Evolutionary conservation across 164 flowering plant genomes (phyloP).

Genomic region (Tinospora cordifolia): DNA sequence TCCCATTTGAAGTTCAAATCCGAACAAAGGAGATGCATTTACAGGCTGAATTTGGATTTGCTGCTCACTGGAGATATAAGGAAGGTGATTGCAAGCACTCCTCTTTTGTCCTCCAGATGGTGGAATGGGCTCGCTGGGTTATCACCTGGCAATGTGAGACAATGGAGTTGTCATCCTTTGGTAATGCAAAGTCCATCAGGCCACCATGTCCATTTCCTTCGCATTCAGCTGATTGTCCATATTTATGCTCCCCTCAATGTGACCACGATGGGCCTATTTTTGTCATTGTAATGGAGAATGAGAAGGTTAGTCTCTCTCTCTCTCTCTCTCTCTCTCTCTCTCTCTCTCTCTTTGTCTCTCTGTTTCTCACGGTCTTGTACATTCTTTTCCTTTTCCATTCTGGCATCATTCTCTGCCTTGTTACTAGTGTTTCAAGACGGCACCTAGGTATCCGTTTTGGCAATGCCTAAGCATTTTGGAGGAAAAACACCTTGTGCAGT

Average conservation of each 20-base stretch:
- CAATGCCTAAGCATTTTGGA: too few relatives aligned
- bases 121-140: constrained; percentile 95
- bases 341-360: background rate
- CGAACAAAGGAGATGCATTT: constrained; percentile 90
- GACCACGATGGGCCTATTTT: constrained; percentile 65
- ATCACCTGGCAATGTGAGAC: constrained; percentile 83
- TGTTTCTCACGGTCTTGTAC: too few relatives aligned
- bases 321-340: background rate
- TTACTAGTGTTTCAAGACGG: too few relatives aligned
- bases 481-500: too few relatives aligned
- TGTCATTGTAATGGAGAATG: constrained; percentile 82
- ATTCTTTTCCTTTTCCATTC: too few relatives aligned
- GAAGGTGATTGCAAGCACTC: constrained; percentile 73
- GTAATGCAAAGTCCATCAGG: constrained; percentile 37
- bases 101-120: constrained; percentile 84
- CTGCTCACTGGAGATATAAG: constrained; percentile 98
- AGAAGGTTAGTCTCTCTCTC: constrained; percentile 44
- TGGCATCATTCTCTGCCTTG: too few relatives aligned
- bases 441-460: too few relatives aligned
- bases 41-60: constrained; percentile 93
- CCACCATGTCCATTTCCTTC: constrained; percentile 78
- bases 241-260: constrained; percentile 46
- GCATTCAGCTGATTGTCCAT: constrained; percentile 73
- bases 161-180: constrained; percentile 36
- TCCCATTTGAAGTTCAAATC: constrained; percentile 88